Conservation (phyloP, 345 rosid genomes). For the Trapa bicornis region DNA sequence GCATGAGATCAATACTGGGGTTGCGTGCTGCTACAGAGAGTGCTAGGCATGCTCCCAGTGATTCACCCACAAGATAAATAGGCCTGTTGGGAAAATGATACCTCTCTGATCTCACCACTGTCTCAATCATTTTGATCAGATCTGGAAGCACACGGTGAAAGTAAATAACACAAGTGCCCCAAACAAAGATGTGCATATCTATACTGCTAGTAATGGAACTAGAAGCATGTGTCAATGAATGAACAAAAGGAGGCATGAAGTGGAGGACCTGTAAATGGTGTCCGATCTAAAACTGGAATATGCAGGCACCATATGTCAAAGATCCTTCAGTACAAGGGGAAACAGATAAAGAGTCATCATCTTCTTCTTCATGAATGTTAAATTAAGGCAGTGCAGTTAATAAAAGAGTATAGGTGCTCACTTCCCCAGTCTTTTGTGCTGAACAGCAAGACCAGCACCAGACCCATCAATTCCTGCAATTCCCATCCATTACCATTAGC, state of each 20-base stretch:
- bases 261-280: conserved; percentile 41
- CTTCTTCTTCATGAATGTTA: background rate
- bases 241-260: background rate
- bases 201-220: background rate
- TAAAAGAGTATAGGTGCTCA: conserved; percentile 14
- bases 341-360: background rate
- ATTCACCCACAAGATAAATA: conserved; percentile 71
- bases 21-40: conserved; percentile 58
- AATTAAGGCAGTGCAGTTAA: background rate
- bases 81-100: conserved; percentile 35
- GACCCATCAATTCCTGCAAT: conserved; percentile 47
- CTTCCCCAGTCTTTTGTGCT: conserved; percentile 47
- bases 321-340: conserved; percentile 28
- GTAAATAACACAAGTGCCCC: background rate
- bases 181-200: background rate
- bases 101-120: conserved; percentile 30
- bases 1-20: conserved; percentile 48
- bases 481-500: background rate
- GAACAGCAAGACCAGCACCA: conserved; percentile 52
- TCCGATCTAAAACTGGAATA: conserved; percentile 62
- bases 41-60: conserved; percentile 71
- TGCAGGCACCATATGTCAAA: conserved; percentile 69
- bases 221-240: background rate
- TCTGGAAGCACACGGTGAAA: conserved; percentile 22
- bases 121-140: conserved; percentile 47